These are phyloP conservation scores for Gleditsia sinensis DNA, from an alignment of 306 rosid genomes.

Conservation along the genomic window DNA sequence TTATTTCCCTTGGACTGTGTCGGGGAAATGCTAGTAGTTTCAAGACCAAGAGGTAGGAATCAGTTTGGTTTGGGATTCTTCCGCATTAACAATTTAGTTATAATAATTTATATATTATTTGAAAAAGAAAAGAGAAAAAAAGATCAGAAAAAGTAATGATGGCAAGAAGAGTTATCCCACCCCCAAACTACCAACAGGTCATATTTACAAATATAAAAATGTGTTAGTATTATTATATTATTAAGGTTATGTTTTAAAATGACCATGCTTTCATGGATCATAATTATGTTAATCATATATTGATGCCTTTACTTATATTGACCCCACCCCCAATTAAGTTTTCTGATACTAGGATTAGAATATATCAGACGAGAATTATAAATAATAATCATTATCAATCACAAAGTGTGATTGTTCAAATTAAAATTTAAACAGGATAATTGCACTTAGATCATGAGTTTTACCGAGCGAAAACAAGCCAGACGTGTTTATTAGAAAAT, in stretches of 20 bases:
- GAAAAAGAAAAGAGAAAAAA: background rate
- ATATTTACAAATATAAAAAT: background rate
- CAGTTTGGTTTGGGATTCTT: constrained; percentile 37
- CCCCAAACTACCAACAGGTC: constrained; percentile 2
- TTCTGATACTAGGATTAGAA: no score
- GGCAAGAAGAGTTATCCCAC: background rate
- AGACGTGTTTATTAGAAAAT: background rate
- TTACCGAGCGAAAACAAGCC: background rate
- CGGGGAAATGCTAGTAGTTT: constrained; percentile 24
- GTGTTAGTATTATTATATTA: background rate
- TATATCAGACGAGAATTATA: no score
- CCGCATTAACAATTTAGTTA: constrained; percentile 16
- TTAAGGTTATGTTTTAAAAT: background rate
- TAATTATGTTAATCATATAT: constrained; percentile 11
- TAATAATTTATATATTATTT: constrained; percentile 12
- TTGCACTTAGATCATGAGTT: background rate
- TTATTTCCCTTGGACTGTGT: background rate
- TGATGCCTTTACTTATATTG: constrained; percentile 6
- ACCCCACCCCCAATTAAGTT: background rate
- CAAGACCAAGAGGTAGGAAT: constrained; percentile 22
- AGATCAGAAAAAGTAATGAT: constrained; percentile 7
- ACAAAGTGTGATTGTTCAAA: background rate
- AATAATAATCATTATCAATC: no score
- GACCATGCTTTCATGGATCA: background rate
- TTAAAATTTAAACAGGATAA: background rate